phyloP scores from a whole-genome alignment of 805 yeast species.

The Peterozyma toletana region DNA sequence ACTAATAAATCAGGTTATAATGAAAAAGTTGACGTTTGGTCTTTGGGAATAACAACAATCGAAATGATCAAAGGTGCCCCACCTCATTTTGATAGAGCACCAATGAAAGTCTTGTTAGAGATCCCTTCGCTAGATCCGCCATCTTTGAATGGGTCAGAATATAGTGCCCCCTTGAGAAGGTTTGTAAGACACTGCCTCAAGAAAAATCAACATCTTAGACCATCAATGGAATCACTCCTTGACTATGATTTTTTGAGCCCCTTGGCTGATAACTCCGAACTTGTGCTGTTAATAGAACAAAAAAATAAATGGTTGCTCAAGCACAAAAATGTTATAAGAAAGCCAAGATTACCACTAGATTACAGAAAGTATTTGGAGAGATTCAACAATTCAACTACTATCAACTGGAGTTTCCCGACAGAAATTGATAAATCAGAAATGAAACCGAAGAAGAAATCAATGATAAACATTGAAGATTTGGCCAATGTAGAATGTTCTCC shows the following conservation, averaged over 20 bases:
- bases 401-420: constrained; percentile 2
- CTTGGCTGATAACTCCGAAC: constrained; percentile 20
- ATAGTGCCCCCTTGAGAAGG: constrained; percentile 35
- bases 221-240: constrained; percentile 50
- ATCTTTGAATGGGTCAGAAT: constrained; percentile 32
- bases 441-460: constrained; percentile 12
- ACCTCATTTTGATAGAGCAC: constrained; percentile 67
- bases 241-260: constrained; percentile 43
- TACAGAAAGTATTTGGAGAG: constrained; percentile 14
- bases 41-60: constrained; percentile 85
- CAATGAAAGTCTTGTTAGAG: constrained; percentile 66
- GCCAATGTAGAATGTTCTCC: background rate
- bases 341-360: constrained; percentile 31
- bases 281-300: constrained; percentile 27
- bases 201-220: constrained; percentile 61
- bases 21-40: constrained; percentile 92
- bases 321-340: constrained; percentile 18
- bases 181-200: constrained; percentile 62
- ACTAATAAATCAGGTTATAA: constrained; percentile 54
- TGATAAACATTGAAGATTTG: constrained; percentile 2
- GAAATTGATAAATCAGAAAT: constrained; percentile 8
- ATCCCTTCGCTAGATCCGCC: constrained; percentile 70
- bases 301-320: constrained; percentile 29
- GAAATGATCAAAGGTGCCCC: constrained; percentile 81
- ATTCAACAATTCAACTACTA: constrained; percentile 13